A percentile compares a stretch with the other conserved stretches of the same genome.
Conservation (phyloP, 2,329 filamentous ascomycete genomes). For the Bipolaris sorokiniana region DNA sequence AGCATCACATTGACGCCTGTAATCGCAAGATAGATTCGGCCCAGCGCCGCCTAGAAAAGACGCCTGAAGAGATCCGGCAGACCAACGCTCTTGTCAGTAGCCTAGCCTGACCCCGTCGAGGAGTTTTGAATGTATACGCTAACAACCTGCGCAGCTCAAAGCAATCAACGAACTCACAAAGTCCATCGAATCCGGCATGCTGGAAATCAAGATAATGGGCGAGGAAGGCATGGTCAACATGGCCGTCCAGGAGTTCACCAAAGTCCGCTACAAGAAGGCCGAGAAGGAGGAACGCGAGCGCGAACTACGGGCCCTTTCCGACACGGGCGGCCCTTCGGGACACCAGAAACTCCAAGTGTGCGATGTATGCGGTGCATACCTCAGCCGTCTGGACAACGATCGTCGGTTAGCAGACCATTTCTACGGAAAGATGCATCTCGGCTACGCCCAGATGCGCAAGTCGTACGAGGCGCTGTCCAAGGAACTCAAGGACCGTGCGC, state of each 20-base stretch:
- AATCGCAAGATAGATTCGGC: constrained; percentile 91
- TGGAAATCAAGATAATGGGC: constrained; percentile 85
- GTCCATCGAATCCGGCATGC: constrained; percentile 79
- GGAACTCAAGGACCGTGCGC: constrained; percentile 77
- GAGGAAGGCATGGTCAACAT: constrained; percentile 80
- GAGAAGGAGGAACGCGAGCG: constrained; percentile 83
- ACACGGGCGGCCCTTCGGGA: constrained; percentile 89
- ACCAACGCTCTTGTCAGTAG: constrained; percentile 76
- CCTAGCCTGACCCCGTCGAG: neutral
- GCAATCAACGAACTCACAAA: constrained; percentile 79
- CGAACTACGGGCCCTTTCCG: constrained; percentile 86
- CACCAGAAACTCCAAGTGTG: constrained; percentile 99
- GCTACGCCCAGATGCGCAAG: constrained; percentile 97
- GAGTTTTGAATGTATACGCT: constrained; percentile 12
- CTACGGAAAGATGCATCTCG: constrained; percentile 98
- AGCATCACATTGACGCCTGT: constrained; percentile 96
- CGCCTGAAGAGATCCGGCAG: constrained; percentile 94
- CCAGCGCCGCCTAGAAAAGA: constrained; percentile 92
- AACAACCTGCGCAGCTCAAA: constrained; percentile 64
- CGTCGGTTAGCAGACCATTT: constrained; percentile 94
- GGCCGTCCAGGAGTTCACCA: constrained; percentile 87
- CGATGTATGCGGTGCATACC: constrained; percentile 96
- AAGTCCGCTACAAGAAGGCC: constrained; percentile 78
- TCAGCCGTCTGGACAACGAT: constrained; percentile 92
- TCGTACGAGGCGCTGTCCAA: constrained; percentile 85